A percentile compares a stretch with the other conserved stretches of the same genome.
Evolutionary conservation across 352 stramenopile species (phyloP).

Genomic region (Phytophthora hybrid): DNA sequence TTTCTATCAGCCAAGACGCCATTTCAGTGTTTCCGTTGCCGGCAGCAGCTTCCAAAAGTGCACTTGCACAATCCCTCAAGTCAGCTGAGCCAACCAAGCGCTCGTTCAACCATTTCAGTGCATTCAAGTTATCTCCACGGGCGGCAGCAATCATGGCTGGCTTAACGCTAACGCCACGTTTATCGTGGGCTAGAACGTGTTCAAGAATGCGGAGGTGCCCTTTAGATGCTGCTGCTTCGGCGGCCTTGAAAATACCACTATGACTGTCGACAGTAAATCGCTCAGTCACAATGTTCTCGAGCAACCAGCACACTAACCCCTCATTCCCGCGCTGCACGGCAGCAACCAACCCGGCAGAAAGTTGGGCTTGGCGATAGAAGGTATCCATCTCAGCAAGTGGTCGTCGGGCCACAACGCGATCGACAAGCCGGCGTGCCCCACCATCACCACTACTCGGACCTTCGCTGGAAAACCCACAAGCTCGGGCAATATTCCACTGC

Average conservation of each 20-base stretch:
- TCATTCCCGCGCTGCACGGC: constrained; percentile 21
- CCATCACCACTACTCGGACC: constrained; percentile 4
- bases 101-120: constrained; percentile 31
- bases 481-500: constrained; percentile 39
- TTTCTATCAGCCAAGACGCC: constrained; percentile 29
- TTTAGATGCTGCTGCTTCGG: constrained; percentile 25
- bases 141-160: constrained; percentile 25
- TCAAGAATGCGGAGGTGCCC: constrained; percentile 31
- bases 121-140: constrained; percentile 14
- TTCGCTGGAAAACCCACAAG: constrained; percentile 30
- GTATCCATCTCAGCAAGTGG: constrained; percentile 34
- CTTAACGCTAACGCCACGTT: constrained; percentile 17
- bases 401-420: constrained; percentile 28
- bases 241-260: constrained; percentile 36
- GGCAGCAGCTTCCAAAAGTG: constrained; percentile 29
- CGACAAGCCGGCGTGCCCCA: constrained; percentile 28
- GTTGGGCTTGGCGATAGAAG: constrained; percentile 40
- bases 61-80: constrained; percentile 17
- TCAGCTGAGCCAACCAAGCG: neutral
- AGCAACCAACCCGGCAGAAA: constrained; percentile 31
- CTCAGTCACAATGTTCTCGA: constrained; percentile 24
- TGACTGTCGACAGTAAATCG: constrained; percentile 32
- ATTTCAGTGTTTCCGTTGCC: constrained; percentile 22
- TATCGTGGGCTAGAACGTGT: constrained; percentile 35
- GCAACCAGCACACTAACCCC: constrained; percentile 31